Evolutionary conservation across 164 flowering plant species (phyloP).

Genomic region (Houttuynia cordata): DNA sequence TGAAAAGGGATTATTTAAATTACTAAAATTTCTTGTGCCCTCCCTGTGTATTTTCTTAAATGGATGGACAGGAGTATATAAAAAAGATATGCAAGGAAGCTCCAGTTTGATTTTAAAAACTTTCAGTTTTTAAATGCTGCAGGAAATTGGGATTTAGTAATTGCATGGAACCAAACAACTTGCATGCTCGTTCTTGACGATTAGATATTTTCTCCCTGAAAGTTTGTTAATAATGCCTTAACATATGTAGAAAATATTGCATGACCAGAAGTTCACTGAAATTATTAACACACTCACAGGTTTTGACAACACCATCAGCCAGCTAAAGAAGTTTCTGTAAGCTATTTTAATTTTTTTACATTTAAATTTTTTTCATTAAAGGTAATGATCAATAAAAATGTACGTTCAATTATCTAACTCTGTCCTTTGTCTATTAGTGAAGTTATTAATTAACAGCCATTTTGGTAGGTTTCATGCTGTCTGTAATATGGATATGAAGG

Average conservation of each 20-base stretch:
- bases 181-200: background rate
- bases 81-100: background rate
- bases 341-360: constrained; percentile 13
- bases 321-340: constrained; percentile 69
- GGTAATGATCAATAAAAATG: too few relatives aligned
- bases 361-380: too few relatives aligned
- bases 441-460: background rate
- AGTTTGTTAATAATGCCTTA: constrained; percentile 24
- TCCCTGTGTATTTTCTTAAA: background rate
- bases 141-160: background rate
- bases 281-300: constrained; percentile 25
- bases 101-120: background rate
- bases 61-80: background rate
- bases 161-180: background rate
- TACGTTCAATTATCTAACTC: too few relatives aligned
- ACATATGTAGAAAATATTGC: constrained; percentile 48
- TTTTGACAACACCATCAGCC: constrained; percentile 41
- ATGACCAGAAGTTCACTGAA: constrained; percentile 39
- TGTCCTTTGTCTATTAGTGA: background rate
- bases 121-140: too few relatives aligned
- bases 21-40: too few relatives aligned
- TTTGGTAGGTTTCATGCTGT: constrained; percentile 58
- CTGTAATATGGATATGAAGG: constrained; percentile 43
- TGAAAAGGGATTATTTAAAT: too few relatives aligned
- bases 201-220: background rate